phyloP scores from a whole-genome alignment of 345 rosid species.

The Aquilaria sinensis region DNA sequence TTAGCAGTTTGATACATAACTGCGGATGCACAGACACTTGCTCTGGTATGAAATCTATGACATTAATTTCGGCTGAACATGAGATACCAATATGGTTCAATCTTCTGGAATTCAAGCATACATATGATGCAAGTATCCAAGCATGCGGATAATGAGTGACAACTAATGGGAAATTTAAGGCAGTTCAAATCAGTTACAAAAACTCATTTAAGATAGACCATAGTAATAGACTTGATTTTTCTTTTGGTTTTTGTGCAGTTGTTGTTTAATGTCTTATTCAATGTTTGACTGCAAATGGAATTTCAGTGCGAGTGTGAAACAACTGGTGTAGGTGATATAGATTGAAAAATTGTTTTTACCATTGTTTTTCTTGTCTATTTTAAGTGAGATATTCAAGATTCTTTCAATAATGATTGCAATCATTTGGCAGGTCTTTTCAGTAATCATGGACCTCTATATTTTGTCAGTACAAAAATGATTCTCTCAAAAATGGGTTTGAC shows the following conservation, averaged over 20 bases:
- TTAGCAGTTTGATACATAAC: too few species aligned
- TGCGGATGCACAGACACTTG: too few species aligned
- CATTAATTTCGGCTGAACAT: too few species aligned
- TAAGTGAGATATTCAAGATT: not conserved
- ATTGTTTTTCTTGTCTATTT: not conserved
- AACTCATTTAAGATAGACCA: not conserved
- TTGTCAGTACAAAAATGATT: slow-evolving; percentile 69
- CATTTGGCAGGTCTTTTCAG: slow-evolving; percentile 81
- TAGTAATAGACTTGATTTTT: too few species aligned
- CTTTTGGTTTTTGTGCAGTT: not conserved
- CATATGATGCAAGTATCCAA: too few species aligned
- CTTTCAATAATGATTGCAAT: not conserved
- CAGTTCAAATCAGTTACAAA: not conserved
- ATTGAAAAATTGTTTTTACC: not conserved
- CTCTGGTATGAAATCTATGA: too few species aligned
- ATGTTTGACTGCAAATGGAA: not conserved
- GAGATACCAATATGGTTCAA: too few species aligned
- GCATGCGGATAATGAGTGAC: too few species aligned
- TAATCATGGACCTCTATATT: slow-evolving; percentile 95
- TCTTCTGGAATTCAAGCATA: too few species aligned
- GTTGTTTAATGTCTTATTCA: slow-evolving; percentile 2
- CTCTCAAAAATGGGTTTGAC: slow-evolving; percentile 92
- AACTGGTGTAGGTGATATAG: not conserved
- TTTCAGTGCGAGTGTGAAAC: not conserved
- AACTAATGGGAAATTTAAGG: not conserved